Percentiles rank a stretch among this genome's conserved stretches.
phyloP scores from a whole-genome alignment of 768 basidiomycete genomes.

The Calvatia gigantea region DNA sequence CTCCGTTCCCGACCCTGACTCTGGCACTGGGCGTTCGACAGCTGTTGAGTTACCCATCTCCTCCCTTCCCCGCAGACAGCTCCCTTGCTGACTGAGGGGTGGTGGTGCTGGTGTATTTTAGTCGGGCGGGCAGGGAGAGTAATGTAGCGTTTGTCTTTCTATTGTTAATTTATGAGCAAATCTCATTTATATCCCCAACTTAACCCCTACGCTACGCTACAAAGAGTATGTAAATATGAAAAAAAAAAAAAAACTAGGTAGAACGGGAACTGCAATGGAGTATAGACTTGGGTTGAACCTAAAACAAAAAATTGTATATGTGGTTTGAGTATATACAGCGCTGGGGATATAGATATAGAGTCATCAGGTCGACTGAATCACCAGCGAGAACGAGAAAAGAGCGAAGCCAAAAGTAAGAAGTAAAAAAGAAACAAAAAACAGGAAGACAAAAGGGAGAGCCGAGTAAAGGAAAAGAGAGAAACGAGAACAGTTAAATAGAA shows the following conservation, averaged over 20 bases:
- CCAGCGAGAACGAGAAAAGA: background rate
- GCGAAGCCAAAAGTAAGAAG: background rate
- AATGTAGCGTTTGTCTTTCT: no score
- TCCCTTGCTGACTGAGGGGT: no score
- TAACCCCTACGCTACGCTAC: background rate
- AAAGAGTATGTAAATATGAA: background rate
- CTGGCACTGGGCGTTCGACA: no score
- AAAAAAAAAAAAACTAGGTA: background rate
- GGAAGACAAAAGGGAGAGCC: background rate
- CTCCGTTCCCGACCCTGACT: no score
- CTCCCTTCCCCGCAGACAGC: background rate
- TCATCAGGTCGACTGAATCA: slow-evolving; percentile 2
- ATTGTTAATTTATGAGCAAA: background rate
- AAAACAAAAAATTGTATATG: background rate
- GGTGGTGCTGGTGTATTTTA: no score
- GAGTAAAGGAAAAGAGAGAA: background rate
- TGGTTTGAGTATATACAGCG: background rate
- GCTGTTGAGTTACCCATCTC: background rate
- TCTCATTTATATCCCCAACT: background rate
- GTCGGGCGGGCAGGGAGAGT: no score
- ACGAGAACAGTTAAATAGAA: background rate
- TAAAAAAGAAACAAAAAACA: background rate
- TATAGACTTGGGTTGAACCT: background rate
- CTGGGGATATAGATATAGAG: background rate
- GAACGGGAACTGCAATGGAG: background rate